Conservation (phyloP, 345 rosid genomes). For the Garcia nutans region DNA sequence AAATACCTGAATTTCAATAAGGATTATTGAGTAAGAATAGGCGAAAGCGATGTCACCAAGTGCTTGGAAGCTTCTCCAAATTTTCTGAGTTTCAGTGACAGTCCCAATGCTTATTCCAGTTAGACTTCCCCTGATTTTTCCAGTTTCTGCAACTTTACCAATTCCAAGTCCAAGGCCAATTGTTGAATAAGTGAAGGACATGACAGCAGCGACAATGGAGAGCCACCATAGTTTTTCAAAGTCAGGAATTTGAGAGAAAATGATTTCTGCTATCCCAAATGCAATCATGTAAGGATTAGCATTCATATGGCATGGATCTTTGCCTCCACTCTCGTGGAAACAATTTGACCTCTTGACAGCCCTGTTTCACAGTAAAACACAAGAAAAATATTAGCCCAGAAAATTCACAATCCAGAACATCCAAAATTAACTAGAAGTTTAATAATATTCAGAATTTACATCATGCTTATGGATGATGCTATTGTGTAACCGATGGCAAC, state of each 20-base stretch:
- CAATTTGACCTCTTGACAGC: constrained; percentile 64
- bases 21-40: constrained; percentile 75
- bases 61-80: constrained; percentile 87
- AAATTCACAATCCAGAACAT: background rate
- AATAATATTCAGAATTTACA: constrained; percentile 22
- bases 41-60: constrained; percentile 94
- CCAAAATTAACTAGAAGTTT: too few species aligned
- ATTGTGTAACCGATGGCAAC: constrained; percentile 72
- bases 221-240: constrained; percentile 94
- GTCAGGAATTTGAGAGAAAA: constrained; percentile 79
- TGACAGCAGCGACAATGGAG: constrained; percentile 81
- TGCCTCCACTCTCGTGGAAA: constrained; percentile 42
- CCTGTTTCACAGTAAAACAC: constrained; percentile 37
- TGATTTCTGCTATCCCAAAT: constrained; percentile 55
- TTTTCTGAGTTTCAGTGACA: constrained; percentile 58
- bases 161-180: constrained; percentile 90
- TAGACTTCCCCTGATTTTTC: constrained; percentile 58
- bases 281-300: constrained; percentile 69
- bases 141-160: constrained; percentile 62
- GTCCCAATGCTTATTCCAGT: constrained; percentile 66
- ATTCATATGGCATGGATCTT: constrained; percentile 45
- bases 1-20: constrained; percentile 80
- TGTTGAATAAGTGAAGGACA: constrained; percentile 92
- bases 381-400: background rate
- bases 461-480: constrained; percentile 83